A percentile compares a stretch with the other conserved stretches of the same genome.
These are phyloP conservation scores for Didymellaceae sp. DNA, from an alignment of 2,329 filamentous ascomycete genomes.

Conservation along the genomic window DNA sequence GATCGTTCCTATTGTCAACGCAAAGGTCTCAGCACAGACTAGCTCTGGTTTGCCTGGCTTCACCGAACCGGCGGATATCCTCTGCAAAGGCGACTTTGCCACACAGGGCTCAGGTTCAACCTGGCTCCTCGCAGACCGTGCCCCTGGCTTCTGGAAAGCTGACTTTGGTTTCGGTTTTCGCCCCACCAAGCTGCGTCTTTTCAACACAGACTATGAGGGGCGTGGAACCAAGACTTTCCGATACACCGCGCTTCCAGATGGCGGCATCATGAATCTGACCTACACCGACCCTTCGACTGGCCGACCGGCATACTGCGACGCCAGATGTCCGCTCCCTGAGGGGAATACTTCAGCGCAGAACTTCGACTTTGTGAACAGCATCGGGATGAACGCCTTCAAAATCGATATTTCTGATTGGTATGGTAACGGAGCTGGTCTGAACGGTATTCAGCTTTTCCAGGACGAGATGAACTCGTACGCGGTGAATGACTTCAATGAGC, in stretches of 20 bases:
- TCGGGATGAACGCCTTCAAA: slow-evolving; percentile 87
- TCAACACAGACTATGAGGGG: slow-evolving; percentile 84
- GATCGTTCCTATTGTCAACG: slow-evolving; percentile 82
- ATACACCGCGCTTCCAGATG: slow-evolving; percentile 82
- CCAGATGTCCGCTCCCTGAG: slow-evolving; percentile 79
- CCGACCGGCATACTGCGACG: slow-evolving; percentile 74
- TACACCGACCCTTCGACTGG: slow-evolving; percentile 77
- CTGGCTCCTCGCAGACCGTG: slow-evolving; percentile 80
- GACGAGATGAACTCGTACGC: slow-evolving; percentile 87
- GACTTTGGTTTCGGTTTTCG: slow-evolving; percentile 82
- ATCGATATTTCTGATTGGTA: slow-evolving; percentile 89
- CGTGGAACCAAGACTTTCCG: slow-evolving; percentile 88
- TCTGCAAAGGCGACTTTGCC: slow-evolving; percentile 75
- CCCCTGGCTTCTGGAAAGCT: slow-evolving; percentile 82
- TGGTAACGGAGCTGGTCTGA: slow-evolving; percentile 81
- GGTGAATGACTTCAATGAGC: slow-evolving; percentile 86
- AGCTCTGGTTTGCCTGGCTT: slow-evolving; percentile 69
- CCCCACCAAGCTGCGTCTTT: slow-evolving; percentile 84
- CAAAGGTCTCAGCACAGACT: slow-evolving; percentile 72
- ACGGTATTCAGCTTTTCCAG: slow-evolving; percentile 86
- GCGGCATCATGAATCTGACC: slow-evolving; percentile 95
- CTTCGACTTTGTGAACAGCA: slow-evolving; percentile 88
- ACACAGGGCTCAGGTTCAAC: slow-evolving; percentile 72
- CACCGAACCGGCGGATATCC: slow-evolving; percentile 77
- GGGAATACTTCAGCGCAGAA: slow-evolving; percentile 79